Evolutionary conservation across 768 basidiomycete genomes (phyloP), one percentile per base, ranked within the genome.

Genomic region (Termitomyces sp.): DNA sequence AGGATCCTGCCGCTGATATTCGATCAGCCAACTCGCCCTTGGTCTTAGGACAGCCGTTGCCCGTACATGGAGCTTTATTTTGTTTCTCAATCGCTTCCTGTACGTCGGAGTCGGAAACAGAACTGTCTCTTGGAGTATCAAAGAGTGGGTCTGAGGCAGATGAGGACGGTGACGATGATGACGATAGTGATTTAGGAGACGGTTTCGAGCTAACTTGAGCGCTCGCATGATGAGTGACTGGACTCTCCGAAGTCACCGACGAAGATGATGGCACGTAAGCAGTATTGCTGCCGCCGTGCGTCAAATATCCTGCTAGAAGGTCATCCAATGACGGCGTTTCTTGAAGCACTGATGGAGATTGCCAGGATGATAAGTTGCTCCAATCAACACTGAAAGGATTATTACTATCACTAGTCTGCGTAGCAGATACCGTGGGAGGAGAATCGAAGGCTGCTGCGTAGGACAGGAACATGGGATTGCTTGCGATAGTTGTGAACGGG

Each of bases 381-480:
- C 86, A 77, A 61, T 82, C 75, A 58, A 83, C 79, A 60, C 75
- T 75, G 67, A 84, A 84, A 15, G 74, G 64, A 59, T 71, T 77
- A 48, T 74, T 67, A 54, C 42, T 63, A 31, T 58, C 70, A 59
- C 47, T 38, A 48, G 55, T 50, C 20, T 48, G 56, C 15, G 46
- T 15, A 10, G n/a, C 11, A 46, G 60, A 62, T 32, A 69, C 64
- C 14, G 75, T 71, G 11, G 76, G 67, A 15, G 74, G 71, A 40
- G 75, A 67, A 62, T 87, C 86, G 64, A 82, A 85, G 7, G 76
- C 73, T 20, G 85, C 82, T 15, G 87, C 83, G 70, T 89, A 89
- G n/a, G 91, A 91, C 79, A 90, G 91, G 78, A 89, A 93, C 74
- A 86, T 81, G 1, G 92, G 91, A 64, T 93, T 93, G 74, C 81